Evolutionary conservation across 1,284 basidiomycete species (phyloP).

Genomic region (Ceratobasidium sp.): DNA sequence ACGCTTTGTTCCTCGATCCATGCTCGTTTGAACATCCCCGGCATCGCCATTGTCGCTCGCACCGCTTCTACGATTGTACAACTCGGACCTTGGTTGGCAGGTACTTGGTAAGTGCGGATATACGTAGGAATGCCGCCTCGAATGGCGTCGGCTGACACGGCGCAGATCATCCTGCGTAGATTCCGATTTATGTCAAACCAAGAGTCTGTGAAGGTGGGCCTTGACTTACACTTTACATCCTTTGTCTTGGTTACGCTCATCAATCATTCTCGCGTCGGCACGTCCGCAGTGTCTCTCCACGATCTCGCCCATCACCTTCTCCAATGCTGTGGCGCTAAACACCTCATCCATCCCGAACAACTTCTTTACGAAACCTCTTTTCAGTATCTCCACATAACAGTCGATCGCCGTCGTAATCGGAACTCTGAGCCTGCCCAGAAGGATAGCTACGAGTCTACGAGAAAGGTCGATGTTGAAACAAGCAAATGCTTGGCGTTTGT

Average conservation of each 20-base stretch:
- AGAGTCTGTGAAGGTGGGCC: background rate
- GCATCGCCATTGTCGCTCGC: background rate
- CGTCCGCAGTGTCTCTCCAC: too few species aligned
- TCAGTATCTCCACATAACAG: constrained; percentile 51
- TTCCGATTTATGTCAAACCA: too few species aligned
- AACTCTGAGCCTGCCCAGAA: constrained; percentile 56
- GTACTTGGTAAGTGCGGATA: constrained; percentile 5
- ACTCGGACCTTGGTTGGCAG: background rate
- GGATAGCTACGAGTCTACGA: constrained; percentile 54
- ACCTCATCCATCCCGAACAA: too few species aligned
- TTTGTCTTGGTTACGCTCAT: too few species aligned
- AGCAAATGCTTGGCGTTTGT: background rate
- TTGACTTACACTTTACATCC: constrained; percentile 3
- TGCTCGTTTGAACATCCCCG: constrained; percentile 5
- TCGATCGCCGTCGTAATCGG: constrained; percentile 54
- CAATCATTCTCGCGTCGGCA: too few species aligned
- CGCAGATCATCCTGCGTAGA: constrained; percentile 4
- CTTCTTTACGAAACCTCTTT: constrained; percentile 11
- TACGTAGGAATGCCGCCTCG: background rate
- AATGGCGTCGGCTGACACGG: background rate
- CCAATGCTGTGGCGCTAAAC: too few species aligned
- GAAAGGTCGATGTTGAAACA: too few species aligned
- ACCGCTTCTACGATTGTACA: constrained; percentile 10
- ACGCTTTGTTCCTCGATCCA: background rate
- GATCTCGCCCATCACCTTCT: too few species aligned